These are phyloP conservation scores for Phellinidium pouzarii DNA, from an alignment of 1,284 basidiomycete genomes.

Conservation along the genomic window DNA sequence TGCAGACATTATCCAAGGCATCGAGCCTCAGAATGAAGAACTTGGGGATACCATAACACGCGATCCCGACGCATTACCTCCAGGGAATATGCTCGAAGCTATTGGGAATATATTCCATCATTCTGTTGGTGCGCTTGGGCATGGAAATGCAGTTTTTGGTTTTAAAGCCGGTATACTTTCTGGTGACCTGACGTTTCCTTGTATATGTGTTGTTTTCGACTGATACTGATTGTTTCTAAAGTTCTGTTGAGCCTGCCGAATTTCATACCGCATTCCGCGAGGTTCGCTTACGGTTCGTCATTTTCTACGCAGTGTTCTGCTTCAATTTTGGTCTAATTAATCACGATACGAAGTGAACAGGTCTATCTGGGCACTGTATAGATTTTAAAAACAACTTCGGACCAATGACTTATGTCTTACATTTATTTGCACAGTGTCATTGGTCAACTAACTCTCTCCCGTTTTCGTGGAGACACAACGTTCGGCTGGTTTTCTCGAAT, in stretches of 20 bases:
- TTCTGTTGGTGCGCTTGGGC: conserved; percentile 33
- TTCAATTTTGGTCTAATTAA: background rate
- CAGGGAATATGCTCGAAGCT: conserved; percentile 48
- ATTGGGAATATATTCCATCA: conserved; percentile 43
- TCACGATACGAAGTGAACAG: conserved; percentile 25
- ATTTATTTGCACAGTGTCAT: conserved; percentile 44
- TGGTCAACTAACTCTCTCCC: conserved; percentile 61
- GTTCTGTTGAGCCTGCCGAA: conserved; percentile 56
- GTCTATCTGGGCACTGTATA: conserved; percentile 33
- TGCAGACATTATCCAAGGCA: conserved; percentile 55
- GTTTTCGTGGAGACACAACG: conserved; percentile 73
- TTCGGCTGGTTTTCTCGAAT: conserved; percentile 62
- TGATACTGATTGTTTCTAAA: conserved; percentile 21
- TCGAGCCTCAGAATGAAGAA: conserved; percentile 38
- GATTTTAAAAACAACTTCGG: background rate
- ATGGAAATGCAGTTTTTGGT: conserved; percentile 66
- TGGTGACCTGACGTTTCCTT: conserved; percentile 28
- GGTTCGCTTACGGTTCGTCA: conserved; percentile 19
- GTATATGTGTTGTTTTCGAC: background rate
- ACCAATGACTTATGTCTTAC: background rate
- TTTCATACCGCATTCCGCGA: conserved; percentile 13
- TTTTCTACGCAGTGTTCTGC: background rate
- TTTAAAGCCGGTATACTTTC: conserved; percentile 74
- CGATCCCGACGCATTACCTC: conserved; percentile 73
- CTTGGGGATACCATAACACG: conserved; percentile 50